Conservation (phyloP, 352 stramenopile genomes). For the Aphanomyces euteiches region DNA sequence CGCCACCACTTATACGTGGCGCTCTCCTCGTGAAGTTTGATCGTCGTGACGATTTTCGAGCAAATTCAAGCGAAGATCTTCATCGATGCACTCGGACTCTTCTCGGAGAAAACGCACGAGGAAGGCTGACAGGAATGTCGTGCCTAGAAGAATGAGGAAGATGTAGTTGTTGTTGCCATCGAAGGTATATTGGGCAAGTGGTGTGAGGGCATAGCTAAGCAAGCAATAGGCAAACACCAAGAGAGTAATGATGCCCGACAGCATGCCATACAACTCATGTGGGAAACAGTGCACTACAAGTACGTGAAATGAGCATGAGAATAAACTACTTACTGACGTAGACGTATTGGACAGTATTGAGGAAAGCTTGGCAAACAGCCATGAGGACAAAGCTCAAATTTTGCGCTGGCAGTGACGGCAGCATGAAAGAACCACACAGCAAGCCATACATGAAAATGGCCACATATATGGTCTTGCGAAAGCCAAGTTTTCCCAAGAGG, state of each 20-base stretch:
- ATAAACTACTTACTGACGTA: conserved; percentile 19
- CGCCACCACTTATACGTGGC: too few relatives aligned
- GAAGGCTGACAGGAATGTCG: neutral
- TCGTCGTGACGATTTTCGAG: neutral
- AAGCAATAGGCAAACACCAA: conserved; percentile 19
- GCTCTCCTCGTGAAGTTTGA: too few relatives aligned
- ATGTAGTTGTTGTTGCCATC: conserved; percentile 29
- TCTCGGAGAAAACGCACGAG: conserved; percentile 14
- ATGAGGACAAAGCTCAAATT: conserved; percentile 12
- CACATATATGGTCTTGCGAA: neutral
- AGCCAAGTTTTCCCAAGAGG: conserved; percentile 8
- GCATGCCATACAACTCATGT: conserved; percentile 15
- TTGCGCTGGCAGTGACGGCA: conserved; percentile 16
- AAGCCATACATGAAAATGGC: conserved; percentile 1
- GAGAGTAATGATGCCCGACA: conserved; percentile 15
- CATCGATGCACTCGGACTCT: neutral
- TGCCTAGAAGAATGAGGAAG: conserved; percentile 9
- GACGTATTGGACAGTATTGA: conserved; percentile 16
- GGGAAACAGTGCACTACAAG: conserved; percentile 25
- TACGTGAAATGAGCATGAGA: conserved; percentile 4
- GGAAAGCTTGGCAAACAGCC: neutral
- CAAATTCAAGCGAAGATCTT: neutral
- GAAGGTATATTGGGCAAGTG: conserved; percentile 20
- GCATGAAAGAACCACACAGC: conserved; percentile 23
- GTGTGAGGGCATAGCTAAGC: conserved; percentile 16